Evolutionary conservation across 2,329 filamentous ascomycete genomes (phyloP), one percentile per base, ranked within the genome.

Genomic region (Delphinella strobiligena): DNA sequence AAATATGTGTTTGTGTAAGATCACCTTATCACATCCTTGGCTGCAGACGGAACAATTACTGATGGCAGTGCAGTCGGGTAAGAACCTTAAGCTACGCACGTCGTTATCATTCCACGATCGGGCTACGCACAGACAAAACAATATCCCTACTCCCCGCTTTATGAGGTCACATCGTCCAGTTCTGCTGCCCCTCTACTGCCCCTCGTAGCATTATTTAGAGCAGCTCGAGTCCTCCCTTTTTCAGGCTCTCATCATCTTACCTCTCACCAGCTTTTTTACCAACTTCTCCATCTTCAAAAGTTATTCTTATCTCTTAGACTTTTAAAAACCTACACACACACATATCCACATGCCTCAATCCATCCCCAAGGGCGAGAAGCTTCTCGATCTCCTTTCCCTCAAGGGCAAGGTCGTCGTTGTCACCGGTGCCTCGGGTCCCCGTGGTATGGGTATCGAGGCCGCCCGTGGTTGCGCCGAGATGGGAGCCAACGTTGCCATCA

Each of bases 391-490:
- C 49, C 58, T 69, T 51, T 62, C 55, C 61, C 59, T 70, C 48
- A 70, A 70, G 64, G 67, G 67, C 56, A 69, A 69, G 61, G 64
- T 68, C 54, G 63, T 67, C 56, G 57, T 69, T 51, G 62, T 70
- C 49, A 69, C 67, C 39, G 67, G 67, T 52, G 67, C 67, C 43
- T 72, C 69, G 32, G 77, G 76, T 8, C 72, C 82, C 41, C 75
- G 73, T 44, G 77, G 77, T 40, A 80, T 81, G 65, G 77, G 77
- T 44, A 78, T 77, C 44, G 75, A 79, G 58, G 76, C 75, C 44
- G 76, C 76, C 36, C 74, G 75, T 37, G 75, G 74, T 49, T 75
- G 71, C 54, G 75, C 75, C 45, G 75, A 80, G 59, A 74, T 75
- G 62, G 75, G 75, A 39, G 75, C 75, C 51, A 67, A 78, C 56